Base-by-base conservation (phyloP, 2,329 filamentous ascomycete genomes). In the Claviceps pazoutovae region DNA sequence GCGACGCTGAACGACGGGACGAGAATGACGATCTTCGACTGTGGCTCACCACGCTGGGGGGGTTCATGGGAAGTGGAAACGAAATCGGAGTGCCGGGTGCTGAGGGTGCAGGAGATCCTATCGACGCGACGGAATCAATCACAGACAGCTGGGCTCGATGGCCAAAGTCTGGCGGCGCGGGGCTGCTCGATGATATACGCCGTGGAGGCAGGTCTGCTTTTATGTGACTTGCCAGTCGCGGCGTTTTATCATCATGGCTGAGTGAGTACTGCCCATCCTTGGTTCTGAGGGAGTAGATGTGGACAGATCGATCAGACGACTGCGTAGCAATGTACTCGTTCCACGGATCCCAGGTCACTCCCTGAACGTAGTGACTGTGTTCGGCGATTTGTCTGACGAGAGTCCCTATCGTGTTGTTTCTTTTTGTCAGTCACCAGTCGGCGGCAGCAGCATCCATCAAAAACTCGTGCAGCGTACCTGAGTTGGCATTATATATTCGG, bases 251-350 rank as follows among this genome's bases (percentile, higher is more conserved):
- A 53, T 80, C 74, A 53, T 76, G 74, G 51, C 70, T 75, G 49
- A 98, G 74, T 0, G 88, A 89, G 64, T 95, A 95, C 59, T 95
- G 88, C 34, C 93, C 93, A 61, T 98, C 93, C 64, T 97, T 98
- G 21, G 87, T 95, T 72, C 88, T 95, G 56, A 98, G 73, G 1
- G 86, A 91, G 71, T 98, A 98, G 58, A 98, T 93, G 67, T 98
- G 94, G 14, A 97, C 91, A 2, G 93, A 96, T 64, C 93, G 85
- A 70, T 98, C 93, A 5, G 93, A 98, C 6, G 93, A 98, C 65
- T 98, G 93, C 1, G 93, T 98, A 39, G 93, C 93, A 54, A 98
- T 90, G 66, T 90, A 98, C 70, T 98, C 93, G 70, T 97, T 97
- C 52, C 96, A 71, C 23, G 93, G 94, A 71, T 98, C 94, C 94